Percentiles rank a stretch among this genome's conserved stretches.
Conservation (phyloP, 345 rosid species). For the Conringia planisiliqua region DNA sequence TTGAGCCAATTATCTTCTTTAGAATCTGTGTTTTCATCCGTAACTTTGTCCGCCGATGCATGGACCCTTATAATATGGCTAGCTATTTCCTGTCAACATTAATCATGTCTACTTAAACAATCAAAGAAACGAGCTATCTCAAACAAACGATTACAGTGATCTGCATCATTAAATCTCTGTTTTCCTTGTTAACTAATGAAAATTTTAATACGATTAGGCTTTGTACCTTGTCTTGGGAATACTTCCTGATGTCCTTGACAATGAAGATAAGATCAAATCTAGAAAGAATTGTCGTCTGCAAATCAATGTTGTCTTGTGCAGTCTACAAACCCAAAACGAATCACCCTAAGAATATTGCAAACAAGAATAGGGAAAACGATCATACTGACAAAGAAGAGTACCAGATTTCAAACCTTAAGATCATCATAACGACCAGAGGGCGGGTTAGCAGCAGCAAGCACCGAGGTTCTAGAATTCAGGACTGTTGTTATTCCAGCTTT, state of each 20-base stretch:
- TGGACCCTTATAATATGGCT: constrained; percentile 90
- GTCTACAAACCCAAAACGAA: constrained; percentile 31
- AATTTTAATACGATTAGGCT: background rate
- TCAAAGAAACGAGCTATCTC: background rate
- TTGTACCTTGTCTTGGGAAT: constrained; percentile 77
- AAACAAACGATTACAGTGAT: background rate
- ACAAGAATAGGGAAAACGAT: background rate
- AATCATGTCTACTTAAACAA: background rate
- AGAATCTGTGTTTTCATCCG: constrained; percentile 46
- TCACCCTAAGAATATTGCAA: background rate
- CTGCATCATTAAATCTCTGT: background rate
- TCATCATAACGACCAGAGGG: constrained; percentile 98
- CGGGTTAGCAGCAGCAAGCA: constrained; percentile 98
- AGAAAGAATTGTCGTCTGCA: constrained; percentile 94
- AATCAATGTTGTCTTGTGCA: constrained; percentile 92
- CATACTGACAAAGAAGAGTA: background rate
- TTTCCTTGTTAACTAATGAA: background rate
- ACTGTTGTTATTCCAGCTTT: constrained; percentile 99
- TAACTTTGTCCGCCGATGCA: constrained; percentile 72
- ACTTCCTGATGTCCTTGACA: constrained; percentile 88
- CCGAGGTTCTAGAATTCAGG: constrained; percentile 94
- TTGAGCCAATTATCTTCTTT: constrained; percentile 96
- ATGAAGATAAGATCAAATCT: constrained; percentile 95
- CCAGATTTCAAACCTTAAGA: constrained; percentile 58
- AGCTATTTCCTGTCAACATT: constrained; percentile 67